Conservation (phyloP, 495 filamentous ascomycete genomes). For the Penicillium mononematosum region DNA sequence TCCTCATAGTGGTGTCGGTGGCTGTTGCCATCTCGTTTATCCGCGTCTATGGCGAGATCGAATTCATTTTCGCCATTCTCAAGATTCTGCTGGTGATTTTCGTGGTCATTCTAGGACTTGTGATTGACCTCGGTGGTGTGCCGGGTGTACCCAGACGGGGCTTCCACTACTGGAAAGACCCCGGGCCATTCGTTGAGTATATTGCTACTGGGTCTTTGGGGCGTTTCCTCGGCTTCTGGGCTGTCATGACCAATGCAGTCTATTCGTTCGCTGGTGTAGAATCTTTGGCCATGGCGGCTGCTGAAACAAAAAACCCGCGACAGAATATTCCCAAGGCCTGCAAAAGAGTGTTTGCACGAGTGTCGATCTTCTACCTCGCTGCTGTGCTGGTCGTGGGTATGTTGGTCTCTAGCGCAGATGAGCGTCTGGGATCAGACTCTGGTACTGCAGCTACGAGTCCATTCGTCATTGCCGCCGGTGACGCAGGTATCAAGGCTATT, state of each 20-base stretch:
- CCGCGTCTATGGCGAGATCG: constrained; percentile 45
- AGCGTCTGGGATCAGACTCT: constrained; percentile 43
- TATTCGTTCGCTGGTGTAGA: constrained; percentile 60
- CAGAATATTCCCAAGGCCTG: constrained; percentile 47
- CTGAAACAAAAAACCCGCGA: constrained; percentile 46
- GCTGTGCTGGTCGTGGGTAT: constrained; percentile 48
- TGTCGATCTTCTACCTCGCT: constrained; percentile 45
- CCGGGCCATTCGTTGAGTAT: constrained; percentile 52
- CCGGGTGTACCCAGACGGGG: constrained; percentile 35
- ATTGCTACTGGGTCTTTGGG: constrained; percentile 40
- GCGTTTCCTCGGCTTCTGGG: constrained; percentile 58
- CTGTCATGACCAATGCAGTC: constrained; percentile 57
- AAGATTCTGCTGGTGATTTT: constrained; percentile 53
- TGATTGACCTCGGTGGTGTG: constrained; percentile 43
- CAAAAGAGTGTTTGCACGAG: constrained; percentile 44
- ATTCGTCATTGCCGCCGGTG: constrained; percentile 52
- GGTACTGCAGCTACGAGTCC: constrained; percentile 46
- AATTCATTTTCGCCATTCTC: constrained; percentile 43
- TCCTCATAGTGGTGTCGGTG: constrained; percentile 55
- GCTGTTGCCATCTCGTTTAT: constrained; percentile 54
- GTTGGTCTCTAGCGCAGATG: constrained; percentile 49
- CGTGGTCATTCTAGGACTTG: constrained; percentile 50
- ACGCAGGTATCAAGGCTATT: constrained; percentile 43
- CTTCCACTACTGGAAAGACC: constrained; percentile 53
- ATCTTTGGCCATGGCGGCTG: constrained; percentile 51